Evolutionary conservation across 257 asterid species (phyloP).

Genomic region (Solanum ossicruentum): DNA sequence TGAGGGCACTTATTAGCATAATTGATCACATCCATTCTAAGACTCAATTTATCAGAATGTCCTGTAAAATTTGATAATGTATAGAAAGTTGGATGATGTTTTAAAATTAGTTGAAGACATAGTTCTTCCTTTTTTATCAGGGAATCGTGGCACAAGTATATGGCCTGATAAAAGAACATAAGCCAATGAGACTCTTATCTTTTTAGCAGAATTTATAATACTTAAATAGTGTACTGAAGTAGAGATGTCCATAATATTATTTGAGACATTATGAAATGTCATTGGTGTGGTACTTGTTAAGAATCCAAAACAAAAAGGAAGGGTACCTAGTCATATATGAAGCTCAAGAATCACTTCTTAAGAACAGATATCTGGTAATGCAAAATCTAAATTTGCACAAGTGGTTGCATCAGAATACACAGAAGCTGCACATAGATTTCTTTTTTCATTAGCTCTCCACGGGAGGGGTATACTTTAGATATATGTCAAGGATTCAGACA

Average conservation of each 20-base stretch:
- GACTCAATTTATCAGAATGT: neutral
- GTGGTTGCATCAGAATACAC: neutral
- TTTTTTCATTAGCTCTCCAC: too few species aligned
- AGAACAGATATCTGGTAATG: neutral
- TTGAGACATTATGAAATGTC: neutral
- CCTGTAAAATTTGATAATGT: neutral
- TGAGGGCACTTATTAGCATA: neutral
- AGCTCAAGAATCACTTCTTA: neutral
- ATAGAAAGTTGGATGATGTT: neutral
- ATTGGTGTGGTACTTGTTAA: neutral
- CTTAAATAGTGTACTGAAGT: neutral
- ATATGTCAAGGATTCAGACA: too few species aligned
- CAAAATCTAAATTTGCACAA: neutral
- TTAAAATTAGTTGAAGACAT: neutral
- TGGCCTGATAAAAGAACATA: neutral
- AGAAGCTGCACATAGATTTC: neutral
- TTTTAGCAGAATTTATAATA: neutral
- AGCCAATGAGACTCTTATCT: neutral
- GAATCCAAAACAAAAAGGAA: neutral
- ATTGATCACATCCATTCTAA: neutral
- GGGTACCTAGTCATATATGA: neutral
- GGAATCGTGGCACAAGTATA: neutral
- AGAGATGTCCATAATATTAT: neutral
- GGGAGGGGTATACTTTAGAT: too few species aligned
- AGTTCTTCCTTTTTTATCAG: neutral